phyloP scores from a whole-genome alignment of 345 rosid species.

The Lenwebbia sp. region DNA sequence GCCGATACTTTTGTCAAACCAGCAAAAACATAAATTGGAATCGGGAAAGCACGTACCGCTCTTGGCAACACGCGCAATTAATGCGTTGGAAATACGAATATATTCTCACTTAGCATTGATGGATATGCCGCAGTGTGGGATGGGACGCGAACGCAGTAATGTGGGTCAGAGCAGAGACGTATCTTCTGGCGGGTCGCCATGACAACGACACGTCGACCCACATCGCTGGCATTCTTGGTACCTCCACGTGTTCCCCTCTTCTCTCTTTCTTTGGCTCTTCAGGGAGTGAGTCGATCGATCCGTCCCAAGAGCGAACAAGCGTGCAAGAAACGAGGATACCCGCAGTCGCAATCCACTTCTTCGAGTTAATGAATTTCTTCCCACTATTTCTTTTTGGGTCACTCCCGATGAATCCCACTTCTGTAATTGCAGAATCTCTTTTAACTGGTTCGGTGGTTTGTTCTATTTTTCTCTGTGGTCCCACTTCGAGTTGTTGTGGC shows the following conservation, averaged over 20 bases:
- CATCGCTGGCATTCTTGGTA: background rate
- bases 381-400: background rate
- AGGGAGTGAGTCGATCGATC: background rate
- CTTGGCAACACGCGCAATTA: background rate
- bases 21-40: background rate
- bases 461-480: background rate
- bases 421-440: background rate
- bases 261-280: background rate
- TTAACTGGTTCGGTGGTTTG: background rate
- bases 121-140: background rate
- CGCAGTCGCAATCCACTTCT: background rate
- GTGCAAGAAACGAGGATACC: background rate
- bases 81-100: background rate
- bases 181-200: background rate
- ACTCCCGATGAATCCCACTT: background rate
- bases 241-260: background rate
- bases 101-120: background rate
- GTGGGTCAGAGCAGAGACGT: background rate
- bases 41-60: background rate
- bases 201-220: background rate
- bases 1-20: background rate
- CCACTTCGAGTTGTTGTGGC: background rate
- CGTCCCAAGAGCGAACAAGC: background rate
- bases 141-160: background rate
- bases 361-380: background rate